Evolutionary conservation across 331 rosid genomes (phyloP), one percentile per base, ranked within the genome.

Genomic region (Malus hybrid): DNA sequence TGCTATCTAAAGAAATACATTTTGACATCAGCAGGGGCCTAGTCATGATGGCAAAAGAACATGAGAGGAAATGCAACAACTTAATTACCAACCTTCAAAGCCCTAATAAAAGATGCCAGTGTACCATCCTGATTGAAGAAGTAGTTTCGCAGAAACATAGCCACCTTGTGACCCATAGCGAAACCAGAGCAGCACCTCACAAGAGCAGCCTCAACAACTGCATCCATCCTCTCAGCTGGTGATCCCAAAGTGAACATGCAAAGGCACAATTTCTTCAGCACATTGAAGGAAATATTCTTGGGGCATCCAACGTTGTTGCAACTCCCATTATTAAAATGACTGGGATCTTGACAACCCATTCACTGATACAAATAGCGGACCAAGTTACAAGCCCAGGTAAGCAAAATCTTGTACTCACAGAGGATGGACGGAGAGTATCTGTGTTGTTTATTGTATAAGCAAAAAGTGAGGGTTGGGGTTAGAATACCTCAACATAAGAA

Each of bases 41-140:
- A 74, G 68, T 66, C 79, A 62, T 61, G 69, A 28, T 44, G 77
- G 56, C 53, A 34, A 13, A 13, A 75, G 44, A 14, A 69, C 71
- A 20, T 26, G 15, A 76, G 30, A 65, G 28, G 48, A 68, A 73
- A 32, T 46, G 68, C 28, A 70, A 34, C 46, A 60, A 52, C 53
- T 72, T 64, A 72, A 77, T 53, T 33, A 78, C 82, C 72, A 77
- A 94, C 99, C 99, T 94, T 94, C 83, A 94, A 80, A 84, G 95
- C 99, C 86, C 91, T 88, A 66, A 86, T 79, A 82, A 92, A 90
- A 79, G 97, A 92, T 77, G 96, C 87, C 68, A 94, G 63, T 63
- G 99, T 92, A 70, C 99, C 97, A 78, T 90, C 99, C 84, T 90
- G 96, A 83, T 90, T 94, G 75, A 89, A 73, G 88, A 94, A 92